Base-by-base conservation (phyloP, 495 filamentous ascomycete genomes). In the Xylaria intraflava region DNA sequence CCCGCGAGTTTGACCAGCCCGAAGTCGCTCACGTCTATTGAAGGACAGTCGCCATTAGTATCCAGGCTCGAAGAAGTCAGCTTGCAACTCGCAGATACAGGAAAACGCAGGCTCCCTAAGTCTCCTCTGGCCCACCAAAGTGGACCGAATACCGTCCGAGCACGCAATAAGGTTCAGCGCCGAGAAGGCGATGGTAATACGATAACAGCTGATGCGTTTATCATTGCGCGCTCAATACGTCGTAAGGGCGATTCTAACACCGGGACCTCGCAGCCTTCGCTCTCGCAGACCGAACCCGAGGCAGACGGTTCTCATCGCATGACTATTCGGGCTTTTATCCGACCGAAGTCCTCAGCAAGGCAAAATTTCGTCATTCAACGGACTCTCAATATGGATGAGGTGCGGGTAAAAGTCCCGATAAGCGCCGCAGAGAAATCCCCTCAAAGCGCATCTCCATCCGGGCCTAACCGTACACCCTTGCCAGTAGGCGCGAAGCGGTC, bases 281-380 rank as follows among this genome's bases (percentile, higher is more conserved):
- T 46, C 20, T 38, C 40, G 14, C 48, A 46, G 5, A 27, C 56
- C 46, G 30, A 56, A 26, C 30, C 39, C 10, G 49, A 29, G n/a
- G 7, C 56, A 33, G 16, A 44, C 6, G 17, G 26, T 0, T 30
- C 33, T 2, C 58, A 51, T 33, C 62, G 57, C 1, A 39, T 77
- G n/a, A 75, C 69, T 1, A 70, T 80, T 30, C 69, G 77, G 14
- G 76, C 74, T 16, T 65, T 68, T 9, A 65, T 80, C 4, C 55
- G 66, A 10, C 77, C 77, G 11, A 64, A 63, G 33, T 62, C 67
- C 6, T 58, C 67, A 12, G 64, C 72, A 22, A 62, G 67, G 27
- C 67, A 72, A 44, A 69, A 72, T 8, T 78, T 78, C 55, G 44
- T 78, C 0, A 67, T 80, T n/a, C 66, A 71, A 53, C 65, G 76